Evolutionary conservation across 169 alveolate species (phyloP).

Genomic region (Plasmodium adleri): DNA sequence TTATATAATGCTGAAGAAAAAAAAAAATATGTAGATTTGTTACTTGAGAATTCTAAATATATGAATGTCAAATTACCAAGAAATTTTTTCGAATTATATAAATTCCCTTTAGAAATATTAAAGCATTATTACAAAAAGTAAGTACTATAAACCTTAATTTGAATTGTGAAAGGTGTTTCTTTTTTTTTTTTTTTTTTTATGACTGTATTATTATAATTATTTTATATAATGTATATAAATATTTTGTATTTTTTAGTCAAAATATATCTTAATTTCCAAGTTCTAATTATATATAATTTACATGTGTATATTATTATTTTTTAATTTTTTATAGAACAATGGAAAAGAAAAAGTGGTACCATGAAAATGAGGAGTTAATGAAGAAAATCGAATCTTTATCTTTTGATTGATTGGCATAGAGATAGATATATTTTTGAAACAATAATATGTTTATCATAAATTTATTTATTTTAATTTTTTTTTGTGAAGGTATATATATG

Average conservation of each 20-base stretch:
- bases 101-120: constrained; percentile 40
- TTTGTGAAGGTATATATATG: too few species aligned
- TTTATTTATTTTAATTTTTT: too few species aligned
- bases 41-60: constrained; percentile 64
- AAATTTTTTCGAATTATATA: constrained; percentile 52
- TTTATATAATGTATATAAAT: background rate
- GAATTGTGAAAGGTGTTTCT: background rate
- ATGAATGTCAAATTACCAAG: constrained; percentile 66
- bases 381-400: constrained; percentile 71
- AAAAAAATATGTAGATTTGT: constrained; percentile 44
- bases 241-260: background rate
- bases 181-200: background rate
- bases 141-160: background rate
- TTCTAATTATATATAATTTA: background rate
- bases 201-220: background rate
- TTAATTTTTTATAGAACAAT: constrained; percentile 32
- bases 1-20: constrained; percentile 32
- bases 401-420: constrained; percentile 7
- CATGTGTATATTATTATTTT: constrained; percentile 2
- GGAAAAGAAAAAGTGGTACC: constrained; percentile 76
- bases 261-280: too few species aligned
- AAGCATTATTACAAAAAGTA: constrained; percentile 61
- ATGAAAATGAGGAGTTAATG: constrained; percentile 72
- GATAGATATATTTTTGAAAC: too few species aligned
- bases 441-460: too few species aligned